Percentiles rank a stretch among this genome's conserved stretches.
Conservation (phyloP, 441 rosid species). For the Bocquillonia castaneifolia region DNA sequence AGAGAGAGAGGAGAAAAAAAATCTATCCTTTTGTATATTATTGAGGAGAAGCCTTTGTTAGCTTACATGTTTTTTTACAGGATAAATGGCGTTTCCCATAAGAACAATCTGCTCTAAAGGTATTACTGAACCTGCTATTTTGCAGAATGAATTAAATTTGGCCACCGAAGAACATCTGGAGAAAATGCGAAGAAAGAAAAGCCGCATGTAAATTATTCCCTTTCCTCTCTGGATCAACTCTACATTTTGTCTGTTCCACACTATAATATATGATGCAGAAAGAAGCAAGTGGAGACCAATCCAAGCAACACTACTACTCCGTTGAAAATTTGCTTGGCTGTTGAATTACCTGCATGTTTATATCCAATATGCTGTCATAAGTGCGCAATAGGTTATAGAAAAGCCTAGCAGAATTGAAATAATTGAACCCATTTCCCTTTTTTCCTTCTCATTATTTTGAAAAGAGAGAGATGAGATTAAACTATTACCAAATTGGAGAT, state of each 20-base stretch:
- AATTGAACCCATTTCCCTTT: background rate
- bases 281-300: slow-evolving; percentile 27
- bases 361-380: slow-evolving; percentile 7
- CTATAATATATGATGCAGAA: slow-evolving; percentile 32
- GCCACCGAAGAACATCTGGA: background rate
- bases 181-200: background rate
- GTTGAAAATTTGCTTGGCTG: slow-evolving; percentile 24
- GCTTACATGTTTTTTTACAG: slow-evolving; percentile 19
- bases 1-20: background rate
- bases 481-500: slow-evolving; percentile 53
- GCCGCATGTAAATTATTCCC: slow-evolving; percentile 13
- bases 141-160: slow-evolving; percentile 20
- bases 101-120: slow-evolving; percentile 5
- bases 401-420: background rate
- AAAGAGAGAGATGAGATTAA: background rate
- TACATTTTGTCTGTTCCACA: background rate
- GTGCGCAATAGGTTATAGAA: background rate
- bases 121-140: slow-evolving; percentile 17
- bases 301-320: slow-evolving; percentile 24
- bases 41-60: slow-evolving; percentile 18
- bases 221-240: background rate
- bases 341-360: slow-evolving; percentile 41
- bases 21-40: slow-evolving; percentile 17
- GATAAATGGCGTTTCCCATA: slow-evolving; percentile 7
- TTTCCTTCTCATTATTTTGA: background rate